Conservation (phyloP, 2,329 filamentous ascomycete species). For the Peltaster fructicola region DNA sequence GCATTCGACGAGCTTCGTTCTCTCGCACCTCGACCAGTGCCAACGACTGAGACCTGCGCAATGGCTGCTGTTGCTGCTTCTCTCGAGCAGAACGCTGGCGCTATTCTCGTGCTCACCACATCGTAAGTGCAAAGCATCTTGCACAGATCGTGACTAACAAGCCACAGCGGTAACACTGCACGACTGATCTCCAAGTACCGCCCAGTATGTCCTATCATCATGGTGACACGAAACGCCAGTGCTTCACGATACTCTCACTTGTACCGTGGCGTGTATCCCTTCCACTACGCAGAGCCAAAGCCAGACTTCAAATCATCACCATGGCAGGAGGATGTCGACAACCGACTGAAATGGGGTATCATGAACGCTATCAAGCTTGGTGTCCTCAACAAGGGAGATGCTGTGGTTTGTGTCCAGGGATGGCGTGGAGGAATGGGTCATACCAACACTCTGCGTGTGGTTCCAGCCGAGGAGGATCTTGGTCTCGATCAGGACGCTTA, state of each 20-base stretch:
- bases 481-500: constrained; percentile 31
- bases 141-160: constrained; percentile 54
- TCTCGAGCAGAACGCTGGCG: constrained; percentile 88
- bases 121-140: constrained; percentile 55
- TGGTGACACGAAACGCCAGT: constrained; percentile 77
- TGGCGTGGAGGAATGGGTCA: constrained; percentile 86
- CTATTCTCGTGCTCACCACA: constrained; percentile 89
- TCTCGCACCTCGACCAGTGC: constrained; percentile 65
- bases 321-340: constrained; percentile 98
- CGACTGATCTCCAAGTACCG: constrained; percentile 96
- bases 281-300: constrained; percentile 84
- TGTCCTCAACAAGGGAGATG: constrained; percentile 53
- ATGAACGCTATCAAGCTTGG: constrained; percentile 68
- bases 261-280: constrained; percentile 96
- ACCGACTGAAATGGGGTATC: constrained; percentile 94
- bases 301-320: constrained; percentile 83
- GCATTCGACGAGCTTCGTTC: constrained; percentile 90
- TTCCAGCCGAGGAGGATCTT: constrained; percentile 32
- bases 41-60: constrained; percentile 80
- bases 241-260: constrained; percentile 82
- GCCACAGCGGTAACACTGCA: constrained; percentile 63
- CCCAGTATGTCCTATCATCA: constrained; percentile 97
- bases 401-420: constrained; percentile 70
- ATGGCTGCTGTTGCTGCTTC: constrained; percentile 94
- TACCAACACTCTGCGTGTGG: constrained; percentile 56